Evolutionary conservation across 768 basidiomycete species (phyloP).

Genomic region (Kwoniella mangroviensis): DNA sequence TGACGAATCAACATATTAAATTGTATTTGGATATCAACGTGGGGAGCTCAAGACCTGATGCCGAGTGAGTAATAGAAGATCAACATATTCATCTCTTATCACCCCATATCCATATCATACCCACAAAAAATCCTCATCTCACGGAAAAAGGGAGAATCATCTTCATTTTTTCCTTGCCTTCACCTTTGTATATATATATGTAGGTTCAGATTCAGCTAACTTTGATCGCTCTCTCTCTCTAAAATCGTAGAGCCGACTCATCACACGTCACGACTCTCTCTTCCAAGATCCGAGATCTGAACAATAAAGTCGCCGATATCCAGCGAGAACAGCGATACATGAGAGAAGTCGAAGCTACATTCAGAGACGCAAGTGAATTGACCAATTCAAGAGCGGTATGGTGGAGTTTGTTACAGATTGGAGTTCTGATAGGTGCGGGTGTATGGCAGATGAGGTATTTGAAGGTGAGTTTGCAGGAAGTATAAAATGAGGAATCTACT

Average conservation of each 20-base stretch:
- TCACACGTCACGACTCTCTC: slow-evolving; percentile 56
- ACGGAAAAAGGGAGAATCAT: too few species aligned
- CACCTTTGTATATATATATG: too few species aligned
- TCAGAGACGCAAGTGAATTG: slow-evolving; percentile 80
- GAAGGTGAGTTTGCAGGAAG: slow-evolving; percentile 76
- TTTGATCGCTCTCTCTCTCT: too few species aligned
- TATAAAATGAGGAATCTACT: too few species aligned
- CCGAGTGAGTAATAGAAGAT: slow-evolving; percentile 61
- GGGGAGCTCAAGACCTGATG: slow-evolving; percentile 77
- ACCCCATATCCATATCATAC: too few species aligned
- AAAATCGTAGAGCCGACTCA: slow-evolving; percentile 43
- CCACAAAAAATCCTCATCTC: too few species aligned
- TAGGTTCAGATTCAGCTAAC: too few species aligned
- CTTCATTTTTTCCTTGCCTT: too few species aligned
- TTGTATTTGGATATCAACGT: slow-evolving; percentile 94
- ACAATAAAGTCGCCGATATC: slow-evolving; percentile 89
- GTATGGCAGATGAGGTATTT: slow-evolving; percentile 93
- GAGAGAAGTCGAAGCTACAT: slow-evolving; percentile 90
- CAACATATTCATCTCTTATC: too few species aligned
- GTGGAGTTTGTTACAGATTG: slow-evolving; percentile 89
- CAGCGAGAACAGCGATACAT: slow-evolving; percentile 96
- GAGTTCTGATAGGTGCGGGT: slow-evolving; percentile 80
- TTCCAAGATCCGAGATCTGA: slow-evolving; percentile 80
- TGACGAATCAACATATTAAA: slow-evolving; percentile 76
- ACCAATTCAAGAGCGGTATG: slow-evolving; percentile 93